Conservation (phyloP, 176 grass and related monocot genomes). For the sorghum (Sorghum bicolor) region Sorghum_bicolor_NCBIv3 NC_012879.2:9449001-9449500, state of each 20-base stretch:
- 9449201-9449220: not conserved
- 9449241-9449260: not conserved
- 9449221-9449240: not conserved
- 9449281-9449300: not conserved
- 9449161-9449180: no score
- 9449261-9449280: not conserved
- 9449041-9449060: slow-evolving; percentile 4
- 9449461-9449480: no score
- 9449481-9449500: no score
- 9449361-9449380: no score
- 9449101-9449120: not conserved
- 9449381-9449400: no score
- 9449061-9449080: slow-evolving; percentile 18
- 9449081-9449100: not conserved
- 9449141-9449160: not conserved
- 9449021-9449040: not conserved
- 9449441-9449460: no score
- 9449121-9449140: not conserved
- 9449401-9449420: no score
- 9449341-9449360: no score
- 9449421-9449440: no score
- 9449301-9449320: no score
- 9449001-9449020: not conserved
- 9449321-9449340: no score
- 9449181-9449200: not conserved